phyloP scores from a whole-genome alignment of 2,329 filamentous ascomycete genomes.

The Claviceps sp. region DNA sequence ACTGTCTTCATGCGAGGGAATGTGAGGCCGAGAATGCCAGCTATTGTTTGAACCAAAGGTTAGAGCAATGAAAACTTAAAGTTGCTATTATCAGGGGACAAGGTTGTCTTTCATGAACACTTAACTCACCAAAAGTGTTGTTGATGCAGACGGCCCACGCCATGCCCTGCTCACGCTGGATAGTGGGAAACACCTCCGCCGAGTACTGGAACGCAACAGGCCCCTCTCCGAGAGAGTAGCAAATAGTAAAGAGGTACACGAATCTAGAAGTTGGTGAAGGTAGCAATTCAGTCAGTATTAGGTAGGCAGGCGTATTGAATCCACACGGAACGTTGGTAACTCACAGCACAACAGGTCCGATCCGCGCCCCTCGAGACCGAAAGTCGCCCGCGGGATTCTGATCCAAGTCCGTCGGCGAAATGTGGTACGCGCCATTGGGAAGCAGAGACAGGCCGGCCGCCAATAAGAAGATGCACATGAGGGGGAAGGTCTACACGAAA shows the following conservation, averaged over 20 bases:
- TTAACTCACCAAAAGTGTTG: conserved; percentile 14
- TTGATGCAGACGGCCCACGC: conserved; percentile 39
- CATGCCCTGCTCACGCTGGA: conserved; percentile 55
- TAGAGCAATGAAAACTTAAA: neutral
- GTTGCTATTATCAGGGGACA: too few species aligned
- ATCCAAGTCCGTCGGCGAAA: conserved; percentile 7
- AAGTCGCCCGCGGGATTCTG: conserved; percentile 8
- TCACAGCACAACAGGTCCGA: conserved; percentile 10
- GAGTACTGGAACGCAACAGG: conserved; percentile 51
- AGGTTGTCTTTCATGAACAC: neutral
- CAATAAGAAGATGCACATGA: conserved; percentile 16
- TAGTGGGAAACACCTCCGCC: conserved; percentile 53
- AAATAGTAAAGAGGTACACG: conserved; percentile 16
- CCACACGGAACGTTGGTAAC: neutral
- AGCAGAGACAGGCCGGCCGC: conserved; percentile 14
- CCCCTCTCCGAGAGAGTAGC: conserved; percentile 36
- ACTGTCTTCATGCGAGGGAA: conserved; percentile 30
- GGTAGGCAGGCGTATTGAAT: too few species aligned
- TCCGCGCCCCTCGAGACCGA: conserved; percentile 8
- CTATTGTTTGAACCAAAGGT: neutral
- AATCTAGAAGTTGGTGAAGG: conserved; percentile 7
- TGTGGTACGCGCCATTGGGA: conserved; percentile 8
- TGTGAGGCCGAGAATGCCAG: conserved; percentile 26
- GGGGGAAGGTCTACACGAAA: conserved; percentile 11
- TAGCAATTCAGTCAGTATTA: neutral